These are phyloP conservation scores for Globisporangium parvum DNA, from an alignment of 352 stramenopile genomes.

Conservation along the genomic window DNA sequence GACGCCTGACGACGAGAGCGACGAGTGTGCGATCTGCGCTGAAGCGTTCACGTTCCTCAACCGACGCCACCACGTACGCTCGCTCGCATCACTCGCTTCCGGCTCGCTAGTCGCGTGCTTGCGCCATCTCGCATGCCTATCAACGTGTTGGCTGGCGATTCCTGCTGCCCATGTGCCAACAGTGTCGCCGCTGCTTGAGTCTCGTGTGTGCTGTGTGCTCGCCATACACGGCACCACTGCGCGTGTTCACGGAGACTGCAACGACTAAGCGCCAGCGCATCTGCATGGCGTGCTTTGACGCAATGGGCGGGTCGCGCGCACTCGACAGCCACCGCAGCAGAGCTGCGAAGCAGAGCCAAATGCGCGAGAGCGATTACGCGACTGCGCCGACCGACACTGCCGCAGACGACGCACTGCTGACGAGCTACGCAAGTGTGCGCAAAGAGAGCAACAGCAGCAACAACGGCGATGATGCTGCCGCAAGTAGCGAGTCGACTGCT, in stretches of 20 bases:
- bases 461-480: background rate
- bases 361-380: conserved; percentile 4
- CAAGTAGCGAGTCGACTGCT: conserved; percentile 11
- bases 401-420: conserved; percentile 1
- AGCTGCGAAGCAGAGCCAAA: too few relatives aligned
- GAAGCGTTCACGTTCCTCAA: conserved; percentile 71
- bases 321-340: too few relatives aligned
- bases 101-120: background rate
- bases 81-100: background rate
- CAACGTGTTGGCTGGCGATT: background rate
- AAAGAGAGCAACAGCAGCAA: conserved; percentile 13
- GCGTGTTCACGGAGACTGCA: too few relatives aligned
- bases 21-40: conserved; percentile 48
- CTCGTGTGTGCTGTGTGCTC: too few relatives aligned
- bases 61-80: conserved; percentile 57
- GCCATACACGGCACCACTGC: too few relatives aligned
- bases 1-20: conserved; percentile 54
- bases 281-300: too few relatives aligned
- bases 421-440: conserved; percentile 5
- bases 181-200: too few relatives aligned
- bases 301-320: too few relatives aligned
- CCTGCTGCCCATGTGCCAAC: too few relatives aligned
- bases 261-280: too few relatives aligned
- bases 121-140: background rate
- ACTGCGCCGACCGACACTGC: background rate